Evolutionary conservation across 2,329 filamentous ascomycete species (phyloP).

Genomic region (Penicillium palitans): DNA sequence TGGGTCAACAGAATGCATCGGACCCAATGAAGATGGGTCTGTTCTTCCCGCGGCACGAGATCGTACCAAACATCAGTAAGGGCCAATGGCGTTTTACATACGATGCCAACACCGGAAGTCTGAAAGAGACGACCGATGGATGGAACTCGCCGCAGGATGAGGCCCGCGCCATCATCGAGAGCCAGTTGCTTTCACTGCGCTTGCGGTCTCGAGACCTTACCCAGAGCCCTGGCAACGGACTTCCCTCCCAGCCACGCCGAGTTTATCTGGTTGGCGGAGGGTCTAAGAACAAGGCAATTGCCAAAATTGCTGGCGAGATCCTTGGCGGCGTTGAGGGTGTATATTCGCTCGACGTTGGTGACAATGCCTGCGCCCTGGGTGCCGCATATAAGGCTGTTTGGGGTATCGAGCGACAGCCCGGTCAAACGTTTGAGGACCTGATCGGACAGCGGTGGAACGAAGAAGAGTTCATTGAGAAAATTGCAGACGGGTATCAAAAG

Average conservation of each 20-base stretch:
- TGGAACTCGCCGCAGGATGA: conserved; percentile 67
- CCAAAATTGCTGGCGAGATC: conserved; percentile 79
- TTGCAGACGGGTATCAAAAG: conserved; percentile 76
- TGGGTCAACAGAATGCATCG: conserved; percentile 59
- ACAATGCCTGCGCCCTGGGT: conserved; percentile 90
- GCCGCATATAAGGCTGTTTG: conserved; percentile 96
- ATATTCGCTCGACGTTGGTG: conserved; percentile 89
- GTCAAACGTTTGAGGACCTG: conserved; percentile 83
- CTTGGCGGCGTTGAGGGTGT: conserved; percentile 87
- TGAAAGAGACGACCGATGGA: conserved; percentile 54
- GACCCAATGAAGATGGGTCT: conserved; percentile 79
- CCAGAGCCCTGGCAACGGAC: conserved; percentile 50
- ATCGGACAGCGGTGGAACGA: conserved; percentile 84
- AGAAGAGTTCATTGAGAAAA: conserved; percentile 75
- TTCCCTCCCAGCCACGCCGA: conserved; percentile 81
- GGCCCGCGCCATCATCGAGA: conserved; percentile 84
- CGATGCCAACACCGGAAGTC: conserved; percentile 47
- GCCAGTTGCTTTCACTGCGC: conserved; percentile 88
- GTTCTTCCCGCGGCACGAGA: conserved; percentile 95
- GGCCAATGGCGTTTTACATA: conserved; percentile 84
- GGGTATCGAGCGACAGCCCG: conserved; percentile 69
- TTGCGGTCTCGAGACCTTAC: conserved; percentile 80
- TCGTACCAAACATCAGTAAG: conserved; percentile 83
- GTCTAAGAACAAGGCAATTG: conserved; percentile 85
- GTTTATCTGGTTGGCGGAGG: conserved; percentile 95